Evolutionary conservation across 371 early-diverging fungal species (phyloP).

Genomic region (Mortierella sp.): DNA sequence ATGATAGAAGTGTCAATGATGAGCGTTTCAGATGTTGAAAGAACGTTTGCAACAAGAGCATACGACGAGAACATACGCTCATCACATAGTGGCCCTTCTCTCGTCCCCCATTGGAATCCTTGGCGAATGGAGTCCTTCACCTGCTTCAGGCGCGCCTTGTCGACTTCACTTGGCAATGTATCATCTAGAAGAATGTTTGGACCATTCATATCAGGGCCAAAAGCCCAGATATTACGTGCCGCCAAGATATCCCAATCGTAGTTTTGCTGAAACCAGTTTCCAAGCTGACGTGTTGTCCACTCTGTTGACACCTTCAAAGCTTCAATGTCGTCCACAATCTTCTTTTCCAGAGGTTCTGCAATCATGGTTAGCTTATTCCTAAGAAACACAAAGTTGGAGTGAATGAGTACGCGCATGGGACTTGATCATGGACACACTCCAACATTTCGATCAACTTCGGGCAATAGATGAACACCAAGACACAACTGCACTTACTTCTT

Average conservation of each 20-base stretch:
- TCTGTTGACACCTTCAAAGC: conserved; percentile 72
- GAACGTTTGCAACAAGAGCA: too few relatives aligned
- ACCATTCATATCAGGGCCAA: conserved; percentile 93
- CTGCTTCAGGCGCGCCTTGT: conserved; percentile 81
- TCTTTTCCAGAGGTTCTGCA: conserved; percentile 93
- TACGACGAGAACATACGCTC: conserved; percentile 76
- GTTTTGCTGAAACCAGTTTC: conserved; percentile 80
- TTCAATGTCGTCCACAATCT: conserved; percentile 93
- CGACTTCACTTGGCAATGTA: conserved; percentile 88
- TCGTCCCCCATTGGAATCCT: conserved; percentile 98
- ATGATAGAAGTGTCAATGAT: too few relatives aligned
- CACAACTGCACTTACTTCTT: conserved; percentile 72
- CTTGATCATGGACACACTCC: too few relatives aligned
- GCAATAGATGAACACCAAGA: background rate
- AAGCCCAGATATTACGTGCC: conserved; percentile 94
- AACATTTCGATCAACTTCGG: too few relatives aligned
- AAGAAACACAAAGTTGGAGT: background rate
- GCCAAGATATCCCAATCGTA: conserved; percentile 96
- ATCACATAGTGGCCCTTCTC: conserved; percentile 96
- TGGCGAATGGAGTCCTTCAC: conserved; percentile 89
- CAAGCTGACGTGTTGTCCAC: conserved; percentile 83
- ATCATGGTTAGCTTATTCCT: conserved; percentile 96
- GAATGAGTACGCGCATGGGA: too few relatives aligned
- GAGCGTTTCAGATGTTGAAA: too few relatives aligned
- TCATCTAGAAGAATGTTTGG: conserved; percentile 96